phyloP scores from a whole-genome alignment of 1,139 yeast genomes.

The Eremothecium sinecaudum region DNA sequence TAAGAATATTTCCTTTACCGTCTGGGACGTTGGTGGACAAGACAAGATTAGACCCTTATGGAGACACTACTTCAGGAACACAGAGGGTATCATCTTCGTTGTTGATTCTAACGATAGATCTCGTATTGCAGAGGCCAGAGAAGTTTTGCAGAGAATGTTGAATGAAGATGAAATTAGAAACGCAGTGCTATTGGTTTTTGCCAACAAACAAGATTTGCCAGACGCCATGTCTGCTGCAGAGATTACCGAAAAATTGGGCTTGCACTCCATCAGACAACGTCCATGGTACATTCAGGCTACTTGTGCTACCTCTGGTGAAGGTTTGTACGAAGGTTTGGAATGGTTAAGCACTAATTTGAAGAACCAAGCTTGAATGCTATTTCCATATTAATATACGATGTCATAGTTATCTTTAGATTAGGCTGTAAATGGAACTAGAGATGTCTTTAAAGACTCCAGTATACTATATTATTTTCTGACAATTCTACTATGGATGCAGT shows the following conservation, averaged over 20 bases:
- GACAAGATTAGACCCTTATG: conserved; percentile 90
- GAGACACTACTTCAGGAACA: conserved; percentile 93
- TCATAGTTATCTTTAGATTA: conserved; percentile 6
- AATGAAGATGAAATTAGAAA: conserved; percentile 90
- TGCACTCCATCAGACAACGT: conserved; percentile 76
- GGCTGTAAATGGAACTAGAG: conserved; percentile 6
- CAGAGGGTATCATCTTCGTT: conserved; percentile 88
- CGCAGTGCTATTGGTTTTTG: conserved; percentile 79
- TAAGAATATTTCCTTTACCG: conserved; percentile 88
- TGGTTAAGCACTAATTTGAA: conserved; percentile 83
- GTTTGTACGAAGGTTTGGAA: conserved; percentile 83
- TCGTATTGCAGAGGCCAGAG: conserved; percentile 88
- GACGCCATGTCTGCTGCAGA: conserved; percentile 89
- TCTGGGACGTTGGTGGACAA: conserved; percentile 98
- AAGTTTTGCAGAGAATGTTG: conserved; percentile 87
- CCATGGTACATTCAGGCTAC: conserved; percentile 88
- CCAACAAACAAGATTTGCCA: conserved; percentile 90
- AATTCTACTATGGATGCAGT: too few species aligned
- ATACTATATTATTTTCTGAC: conserved; percentile 5
- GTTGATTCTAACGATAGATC: conserved; percentile 92
- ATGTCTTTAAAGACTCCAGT: conserved; percentile 5
- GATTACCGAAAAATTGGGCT: conserved; percentile 74
- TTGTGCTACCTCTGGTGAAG: conserved; percentile 87
- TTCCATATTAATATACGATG: background rate
- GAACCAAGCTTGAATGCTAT: conserved; percentile 34